Conservation (phyloP, 2,329 filamentous ascomycete genomes). For the Penicillium capsulatum region DNA sequence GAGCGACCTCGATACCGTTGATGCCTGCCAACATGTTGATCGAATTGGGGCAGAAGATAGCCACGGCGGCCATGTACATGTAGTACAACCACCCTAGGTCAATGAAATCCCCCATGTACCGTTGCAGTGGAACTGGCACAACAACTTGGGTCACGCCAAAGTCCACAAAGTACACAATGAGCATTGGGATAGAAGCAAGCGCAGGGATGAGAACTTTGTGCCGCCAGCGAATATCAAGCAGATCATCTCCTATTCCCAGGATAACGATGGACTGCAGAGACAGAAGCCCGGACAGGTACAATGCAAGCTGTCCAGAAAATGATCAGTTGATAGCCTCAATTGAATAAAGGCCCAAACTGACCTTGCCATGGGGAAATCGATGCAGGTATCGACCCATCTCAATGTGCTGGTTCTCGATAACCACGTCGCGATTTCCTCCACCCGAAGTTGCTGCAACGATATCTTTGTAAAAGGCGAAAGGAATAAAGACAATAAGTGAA, state of each 20-base stretch:
- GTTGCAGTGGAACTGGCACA: conserved; percentile 77
- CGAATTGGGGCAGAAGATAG: conserved; percentile 96
- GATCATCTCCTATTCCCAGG: conserved; percentile 88
- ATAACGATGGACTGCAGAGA: conserved; percentile 87
- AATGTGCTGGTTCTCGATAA: conserved; percentile 67
- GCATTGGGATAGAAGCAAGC: conserved; percentile 85
- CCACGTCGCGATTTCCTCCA: conserved; percentile 84
- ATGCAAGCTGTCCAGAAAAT: conserved; percentile 64
- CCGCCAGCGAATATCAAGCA: conserved; percentile 97
- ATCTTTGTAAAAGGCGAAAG: conserved; percentile 97
- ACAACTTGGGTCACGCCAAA: conserved; percentile 96
- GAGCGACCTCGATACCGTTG: conserved; percentile 94
- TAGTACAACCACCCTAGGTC: conserved; percentile 85
- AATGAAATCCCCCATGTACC: conserved; percentile 78
- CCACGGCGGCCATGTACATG: conserved; percentile 89
- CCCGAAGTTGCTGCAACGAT: conserved; percentile 93
- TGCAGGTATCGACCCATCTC: conserved; percentile 83
- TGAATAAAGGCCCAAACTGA: conserved; percentile 31
- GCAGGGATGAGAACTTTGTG: conserved; percentile 98
- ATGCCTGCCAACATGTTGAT: conserved; percentile 99
- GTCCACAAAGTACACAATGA: conserved; percentile 97
- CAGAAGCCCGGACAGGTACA: conserved; percentile 89
- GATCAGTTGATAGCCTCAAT: neutral
- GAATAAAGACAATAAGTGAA: conserved; percentile 84
- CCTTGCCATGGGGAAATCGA: conserved; percentile 91